These are phyloP conservation scores for Penicillium sp. DNA, from an alignment of 2,329 filamentous ascomycete genomes.

Conservation along the genomic window DNA sequence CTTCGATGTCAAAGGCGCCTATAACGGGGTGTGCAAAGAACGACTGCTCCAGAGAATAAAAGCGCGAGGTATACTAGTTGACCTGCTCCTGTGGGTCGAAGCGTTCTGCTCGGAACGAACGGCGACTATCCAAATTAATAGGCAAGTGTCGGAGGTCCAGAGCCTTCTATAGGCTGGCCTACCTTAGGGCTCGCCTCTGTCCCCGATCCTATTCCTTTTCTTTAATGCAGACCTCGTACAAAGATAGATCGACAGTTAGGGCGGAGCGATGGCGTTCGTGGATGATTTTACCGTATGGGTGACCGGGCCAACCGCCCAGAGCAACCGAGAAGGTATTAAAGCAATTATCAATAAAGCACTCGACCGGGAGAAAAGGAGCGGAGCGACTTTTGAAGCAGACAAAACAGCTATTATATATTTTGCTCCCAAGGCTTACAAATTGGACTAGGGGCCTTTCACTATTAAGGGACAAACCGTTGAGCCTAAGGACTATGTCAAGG, in stretches of 20 bases:
- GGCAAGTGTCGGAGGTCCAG: conserved; percentile 13
- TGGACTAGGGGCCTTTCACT: conserved; percentile 16
- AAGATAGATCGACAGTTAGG: conserved; percentile 26
- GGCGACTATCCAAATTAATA: conserved; percentile 1
- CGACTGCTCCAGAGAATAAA: conserved; percentile 34
- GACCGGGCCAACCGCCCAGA: too few species aligned
- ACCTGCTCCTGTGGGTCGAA: conserved; percentile 23
- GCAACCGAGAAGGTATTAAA: too few species aligned
- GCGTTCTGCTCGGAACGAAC: conserved; percentile 27
- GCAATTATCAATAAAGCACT: too few species aligned
- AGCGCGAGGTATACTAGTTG: conserved; percentile 27
- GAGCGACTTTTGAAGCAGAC: too few species aligned
- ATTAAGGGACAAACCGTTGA: conserved; percentile 20
- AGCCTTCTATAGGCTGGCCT: conserved; percentile 17
- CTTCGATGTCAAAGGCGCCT: conserved; percentile 45
- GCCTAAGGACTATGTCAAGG: conserved; percentile 20
- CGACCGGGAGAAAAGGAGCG: too few species aligned
- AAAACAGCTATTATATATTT: too few species aligned
- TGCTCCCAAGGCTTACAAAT: conserved; percentile 23
- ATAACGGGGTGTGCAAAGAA: conserved; percentile 39
- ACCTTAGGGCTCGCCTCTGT: conserved; percentile 33
- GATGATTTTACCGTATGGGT: conserved; percentile 3
- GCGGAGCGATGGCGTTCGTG: conserved; percentile 23
- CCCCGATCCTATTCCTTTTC: conserved; percentile 37
- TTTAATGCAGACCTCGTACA: conserved; percentile 41